These are phyloP conservation scores for Naganishia onofrii DNA, from an alignment of 768 basidiomycete genomes.

Conservation along the genomic window DNA sequence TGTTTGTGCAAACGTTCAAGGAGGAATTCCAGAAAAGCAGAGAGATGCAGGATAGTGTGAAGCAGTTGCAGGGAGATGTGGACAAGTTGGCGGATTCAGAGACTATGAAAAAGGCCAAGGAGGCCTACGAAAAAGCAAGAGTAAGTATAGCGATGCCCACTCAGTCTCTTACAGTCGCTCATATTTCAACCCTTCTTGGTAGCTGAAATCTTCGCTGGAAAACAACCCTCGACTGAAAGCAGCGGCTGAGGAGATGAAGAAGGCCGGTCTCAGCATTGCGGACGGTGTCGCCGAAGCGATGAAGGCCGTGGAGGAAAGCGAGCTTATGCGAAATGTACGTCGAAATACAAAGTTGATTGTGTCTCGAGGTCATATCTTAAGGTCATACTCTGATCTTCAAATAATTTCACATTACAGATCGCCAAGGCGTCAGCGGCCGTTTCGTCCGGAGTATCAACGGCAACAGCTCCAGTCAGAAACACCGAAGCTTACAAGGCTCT, in stretches of 20 bases:
- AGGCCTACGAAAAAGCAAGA: slow-evolving; percentile 89
- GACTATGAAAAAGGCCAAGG: slow-evolving; percentile 85
- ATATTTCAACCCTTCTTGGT: not conserved
- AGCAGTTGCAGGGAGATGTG: slow-evolving; percentile 95
- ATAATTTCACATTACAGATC: slow-evolving; percentile 59
- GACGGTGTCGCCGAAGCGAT: slow-evolving; percentile 92
- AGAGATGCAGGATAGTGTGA: slow-evolving; percentile 92
- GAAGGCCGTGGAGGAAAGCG: slow-evolving; percentile 90
- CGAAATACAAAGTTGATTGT: not conserved
- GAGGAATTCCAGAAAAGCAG: slow-evolving; percentile 91
- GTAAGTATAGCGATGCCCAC: slow-evolving; percentile 56
- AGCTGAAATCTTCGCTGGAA: slow-evolving; percentile 91
- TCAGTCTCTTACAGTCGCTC: no score
- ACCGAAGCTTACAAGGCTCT: slow-evolving; percentile 91
- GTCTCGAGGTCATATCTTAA: not conserved
- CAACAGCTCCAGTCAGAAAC: slow-evolving; percentile 95
- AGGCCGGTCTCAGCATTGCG: slow-evolving; percentile 82
- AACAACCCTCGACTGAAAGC: slow-evolving; percentile 89
- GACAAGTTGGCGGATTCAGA: slow-evolving; percentile 96
- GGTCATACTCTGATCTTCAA: not conserved
- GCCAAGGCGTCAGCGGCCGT: slow-evolving; percentile 80
- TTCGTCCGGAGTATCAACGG: slow-evolving; percentile 76
- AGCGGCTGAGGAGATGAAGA: slow-evolving; percentile 87
- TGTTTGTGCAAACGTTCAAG: slow-evolving; percentile 88
- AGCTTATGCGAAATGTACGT: slow-evolving; percentile 60